These are phyloP conservation scores for Proliferodiscus dingleyae DNA, from an alignment of 2,329 filamentous ascomycete genomes.

Conservation along the genomic window DNA sequence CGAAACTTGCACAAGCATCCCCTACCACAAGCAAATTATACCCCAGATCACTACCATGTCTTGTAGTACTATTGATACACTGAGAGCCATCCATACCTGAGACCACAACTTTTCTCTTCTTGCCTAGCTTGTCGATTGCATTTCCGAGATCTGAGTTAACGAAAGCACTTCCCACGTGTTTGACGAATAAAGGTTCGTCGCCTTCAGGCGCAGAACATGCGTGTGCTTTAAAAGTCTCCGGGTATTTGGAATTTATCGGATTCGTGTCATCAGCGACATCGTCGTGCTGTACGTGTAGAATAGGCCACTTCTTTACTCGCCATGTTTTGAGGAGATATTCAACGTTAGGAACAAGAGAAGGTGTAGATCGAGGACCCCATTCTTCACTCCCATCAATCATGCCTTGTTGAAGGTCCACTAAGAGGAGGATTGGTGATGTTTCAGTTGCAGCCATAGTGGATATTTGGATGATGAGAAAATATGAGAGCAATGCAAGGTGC, in stretches of 20 bases:
- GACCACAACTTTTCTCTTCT: constrained; percentile 16
- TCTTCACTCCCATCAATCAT: constrained; percentile 11
- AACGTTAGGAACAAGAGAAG: constrained; percentile 16
- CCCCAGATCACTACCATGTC: constrained; percentile 21
- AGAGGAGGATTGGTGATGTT: constrained; percentile 16
- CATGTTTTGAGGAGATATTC: constrained; percentile 14
- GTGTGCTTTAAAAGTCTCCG: constrained; percentile 15
- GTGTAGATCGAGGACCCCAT: constrained; percentile 23
- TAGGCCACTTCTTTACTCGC: constrained; percentile 14
- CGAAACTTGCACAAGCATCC: constrained; percentile 23
- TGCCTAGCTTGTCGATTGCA: constrained; percentile 1
- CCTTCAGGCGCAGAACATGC: constrained; percentile 10
- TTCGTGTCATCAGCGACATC: constrained; percentile 12
- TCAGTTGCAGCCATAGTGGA: background rate
- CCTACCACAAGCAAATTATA: constrained; percentile 20
- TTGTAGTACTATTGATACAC: constrained; percentile 21
- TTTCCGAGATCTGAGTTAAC: constrained; percentile 5
- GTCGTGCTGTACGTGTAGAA: constrained; percentile 22
- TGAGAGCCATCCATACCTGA: constrained; percentile 23
- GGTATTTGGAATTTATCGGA: constrained; percentile 11
- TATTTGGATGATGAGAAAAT: background rate
- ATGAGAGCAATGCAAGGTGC: background rate
- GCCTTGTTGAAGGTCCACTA: constrained; percentile 22
- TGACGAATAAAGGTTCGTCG: constrained; percentile 16
- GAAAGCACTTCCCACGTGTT: constrained; percentile 20